Conservation (phyloP, 257 asterid genomes). For the Linaria vulgaris region DNA sequence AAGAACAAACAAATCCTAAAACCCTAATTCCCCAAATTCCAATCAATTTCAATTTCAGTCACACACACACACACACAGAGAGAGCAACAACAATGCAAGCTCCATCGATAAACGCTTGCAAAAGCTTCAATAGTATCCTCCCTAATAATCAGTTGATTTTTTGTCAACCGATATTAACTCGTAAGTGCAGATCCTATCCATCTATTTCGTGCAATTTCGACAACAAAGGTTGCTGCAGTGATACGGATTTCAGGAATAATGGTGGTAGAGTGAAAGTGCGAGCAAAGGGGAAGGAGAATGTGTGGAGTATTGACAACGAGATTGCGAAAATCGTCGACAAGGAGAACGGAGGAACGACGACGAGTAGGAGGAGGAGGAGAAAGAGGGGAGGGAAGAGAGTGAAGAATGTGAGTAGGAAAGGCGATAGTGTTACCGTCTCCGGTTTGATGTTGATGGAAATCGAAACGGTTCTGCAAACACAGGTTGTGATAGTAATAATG, state of each 20-base stretch:
- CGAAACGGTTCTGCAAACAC: conserved; percentile 82
- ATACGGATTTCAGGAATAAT: conserved; percentile 27
- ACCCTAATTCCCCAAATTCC: background rate
- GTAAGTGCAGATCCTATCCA: conserved; percentile 39
- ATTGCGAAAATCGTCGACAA: conserved; percentile 46
- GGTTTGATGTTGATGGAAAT: conserved; percentile 83
- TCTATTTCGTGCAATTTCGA: conserved; percentile 48
- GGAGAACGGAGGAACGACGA: too few relatives aligned
- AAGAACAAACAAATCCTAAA: too few relatives aligned
- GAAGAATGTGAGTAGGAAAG: conserved; percentile 41
- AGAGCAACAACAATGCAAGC: background rate
- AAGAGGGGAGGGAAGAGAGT: conserved; percentile 55
- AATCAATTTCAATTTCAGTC: background rate
- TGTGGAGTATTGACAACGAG: conserved; percentile 89
- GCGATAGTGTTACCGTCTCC: conserved; percentile 71
- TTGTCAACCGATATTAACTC: conserved; percentile 27
- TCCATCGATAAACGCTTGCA: conserved; percentile 56
- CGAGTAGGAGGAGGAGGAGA: conserved; percentile 41
- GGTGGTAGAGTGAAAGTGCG: conserved; percentile 38
- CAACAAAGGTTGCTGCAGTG: conserved; percentile 10
- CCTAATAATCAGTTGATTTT: conserved; percentile 21
- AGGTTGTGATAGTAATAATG: conserved; percentile 44
- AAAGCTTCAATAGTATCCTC: conserved; percentile 33
- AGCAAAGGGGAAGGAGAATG: conserved; percentile 80
- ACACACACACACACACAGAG: background rate